Evolutionary conservation across 2,329 filamentous ascomycete species (phyloP), one percentile per base, ranked within the genome.

Genomic region (Thielaviopsis populi): DNA sequence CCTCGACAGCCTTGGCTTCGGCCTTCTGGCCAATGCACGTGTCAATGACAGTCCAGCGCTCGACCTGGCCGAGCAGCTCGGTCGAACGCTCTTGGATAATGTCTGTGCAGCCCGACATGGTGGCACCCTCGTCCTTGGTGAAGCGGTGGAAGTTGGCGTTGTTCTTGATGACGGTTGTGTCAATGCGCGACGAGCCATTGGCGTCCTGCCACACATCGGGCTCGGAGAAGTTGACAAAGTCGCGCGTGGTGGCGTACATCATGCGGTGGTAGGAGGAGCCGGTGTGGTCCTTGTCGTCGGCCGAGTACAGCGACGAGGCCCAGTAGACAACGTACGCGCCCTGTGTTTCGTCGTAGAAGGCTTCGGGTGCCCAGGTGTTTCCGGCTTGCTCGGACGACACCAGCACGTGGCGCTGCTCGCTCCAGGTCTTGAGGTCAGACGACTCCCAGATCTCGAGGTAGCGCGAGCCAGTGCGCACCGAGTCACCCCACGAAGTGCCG

Each of bases 401-500:
- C 5, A 75, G 72, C 24, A 80, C 71, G 24, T 80, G 78, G 17
- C 79, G 74, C 65, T 81, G 79, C 22, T 70, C 72, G 1, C 77
- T 78, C 79, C 79, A 81, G n/a, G 69, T 77, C 27, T 76, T 71
- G 1, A 81, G 73, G 64, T 81, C 78, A 17, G 71, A 71, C 0
- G 78, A 79, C 68, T 81, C 78, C 79, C 79, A 82, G 4, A 81
- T 72, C 66, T 81, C 77, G 1, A 81, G 73, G 63, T 79, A 81
- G 7, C 74, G 74, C 66, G 78, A 80, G 0, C 79, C 79, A 0
- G 68, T 74, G 15, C 74, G 73, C 1, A 80, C 77, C 0, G 79
- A 69, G n/a, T 76, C 73, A 11, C 71, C 74, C 79, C 79, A 82
- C 0, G 77, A 77, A 0, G 79, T 81, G 1, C 79, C 79, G 6